phyloP scores from a whole-genome alignment of 2,329 filamentous ascomycete genomes.

The Plenodomus biglobosus region DNA sequence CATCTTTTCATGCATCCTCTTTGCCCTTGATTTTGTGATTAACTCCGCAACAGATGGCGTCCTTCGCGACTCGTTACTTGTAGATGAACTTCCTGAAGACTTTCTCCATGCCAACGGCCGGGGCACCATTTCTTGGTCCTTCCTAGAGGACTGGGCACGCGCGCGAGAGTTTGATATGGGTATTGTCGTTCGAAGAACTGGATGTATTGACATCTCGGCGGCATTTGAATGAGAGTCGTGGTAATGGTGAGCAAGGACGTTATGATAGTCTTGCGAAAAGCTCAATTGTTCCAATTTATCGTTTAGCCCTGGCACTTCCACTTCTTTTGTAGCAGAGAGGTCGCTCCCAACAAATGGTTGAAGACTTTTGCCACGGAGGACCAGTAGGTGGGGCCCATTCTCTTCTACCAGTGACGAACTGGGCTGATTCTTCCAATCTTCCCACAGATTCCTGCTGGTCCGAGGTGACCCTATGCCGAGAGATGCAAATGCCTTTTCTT shows the following conservation, averaged over 20 bases:
- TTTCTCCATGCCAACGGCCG: conserved; percentile 27
- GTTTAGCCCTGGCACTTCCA: conserved; percentile 21
- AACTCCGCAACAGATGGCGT: not conserved
- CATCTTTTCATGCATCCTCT: conserved; percentile 13
- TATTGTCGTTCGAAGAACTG: not conserved
- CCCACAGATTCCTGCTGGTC: conserved; percentile 7
- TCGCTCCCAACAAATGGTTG: conserved; percentile 14
- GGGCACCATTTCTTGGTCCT: not conserved
- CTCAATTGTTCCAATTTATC: conserved; percentile 26
- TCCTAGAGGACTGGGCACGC: not conserved
- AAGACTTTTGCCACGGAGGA: conserved; percentile 15
- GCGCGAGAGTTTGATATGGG: too few species aligned
- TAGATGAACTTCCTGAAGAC: conserved; percentile 1
- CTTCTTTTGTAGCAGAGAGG: conserved; percentile 16
- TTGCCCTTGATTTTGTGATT: conserved; percentile 1
- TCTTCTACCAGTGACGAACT: not conserved
- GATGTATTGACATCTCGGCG: not conserved
- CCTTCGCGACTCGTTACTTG: conserved; percentile 4
- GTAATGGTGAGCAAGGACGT: conserved; percentile 28
- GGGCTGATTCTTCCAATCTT: conserved; percentile 1
- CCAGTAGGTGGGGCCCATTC: not conserved
- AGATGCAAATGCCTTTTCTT: conserved; percentile 27
- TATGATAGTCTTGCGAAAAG: conserved; percentile 37
- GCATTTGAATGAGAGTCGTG: conserved; percentile 9
- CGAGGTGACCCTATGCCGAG: conserved; percentile 16